Conservation (phyloP, 2,329 filamentous ascomycete genomes). For the Domatiomyces catenatus region DNA sequence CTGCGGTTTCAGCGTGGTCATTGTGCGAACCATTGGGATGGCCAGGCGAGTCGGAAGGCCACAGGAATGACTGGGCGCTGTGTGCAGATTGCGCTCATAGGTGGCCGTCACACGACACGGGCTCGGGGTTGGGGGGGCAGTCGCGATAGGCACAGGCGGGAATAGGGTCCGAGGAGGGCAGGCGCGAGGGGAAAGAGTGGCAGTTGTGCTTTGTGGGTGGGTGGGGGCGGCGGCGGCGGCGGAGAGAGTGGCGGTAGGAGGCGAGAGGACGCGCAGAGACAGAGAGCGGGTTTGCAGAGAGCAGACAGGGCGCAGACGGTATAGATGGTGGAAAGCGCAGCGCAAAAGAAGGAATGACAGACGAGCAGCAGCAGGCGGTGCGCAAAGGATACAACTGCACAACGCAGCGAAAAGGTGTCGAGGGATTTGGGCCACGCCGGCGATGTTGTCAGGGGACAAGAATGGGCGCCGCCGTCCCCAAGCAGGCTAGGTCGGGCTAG, state of each 20-base stretch:
- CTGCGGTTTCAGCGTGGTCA: conserved; percentile 23
- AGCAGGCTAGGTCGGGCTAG: not conserved
- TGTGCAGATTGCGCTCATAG: not conserved
- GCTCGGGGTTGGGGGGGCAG: not conserved
- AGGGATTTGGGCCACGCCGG: conserved; percentile 3
- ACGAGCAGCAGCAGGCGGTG: not conserved
- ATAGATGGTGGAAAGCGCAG: not conserved
- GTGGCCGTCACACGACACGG: not conserved
- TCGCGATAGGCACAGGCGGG: not conserved
- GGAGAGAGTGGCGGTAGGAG: not conserved
- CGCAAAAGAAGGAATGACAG: not conserved
- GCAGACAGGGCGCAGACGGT: not conserved
- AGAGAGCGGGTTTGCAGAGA: not conserved
- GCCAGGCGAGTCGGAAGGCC: not conserved
- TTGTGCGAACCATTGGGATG: conserved; percentile 12
- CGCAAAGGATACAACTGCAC: not conserved
- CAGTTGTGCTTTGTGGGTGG: not conserved
- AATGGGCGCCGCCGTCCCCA: not conserved
- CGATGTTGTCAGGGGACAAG: not conserved
- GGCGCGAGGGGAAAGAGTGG: not conserved
- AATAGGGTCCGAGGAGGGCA: not conserved
- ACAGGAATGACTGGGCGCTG: not conserved
- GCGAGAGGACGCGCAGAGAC: not conserved
- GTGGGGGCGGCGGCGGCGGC: not conserved
- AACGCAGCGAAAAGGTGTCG: conserved; percentile 5